Conservation (phyloP, 495 filamentous ascomycete species). For the Aspergillus bertholletiae region DNA sequence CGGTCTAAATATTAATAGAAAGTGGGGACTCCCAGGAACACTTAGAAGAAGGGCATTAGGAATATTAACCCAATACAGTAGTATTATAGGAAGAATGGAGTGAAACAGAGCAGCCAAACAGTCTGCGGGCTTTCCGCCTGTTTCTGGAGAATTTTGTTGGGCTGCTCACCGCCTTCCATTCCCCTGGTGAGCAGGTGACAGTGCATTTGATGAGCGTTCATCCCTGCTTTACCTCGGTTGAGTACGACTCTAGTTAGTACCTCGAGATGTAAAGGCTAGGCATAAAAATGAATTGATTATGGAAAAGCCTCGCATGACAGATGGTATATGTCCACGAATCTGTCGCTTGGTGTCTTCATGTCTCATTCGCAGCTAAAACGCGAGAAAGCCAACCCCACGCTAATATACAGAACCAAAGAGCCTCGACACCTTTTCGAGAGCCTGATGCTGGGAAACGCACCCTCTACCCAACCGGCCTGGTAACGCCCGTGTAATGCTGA, state of each 20-base stretch:
- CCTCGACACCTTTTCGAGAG: constrained; percentile 14
- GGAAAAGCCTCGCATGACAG: constrained; percentile 10
- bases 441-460: constrained; percentile 26
- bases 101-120: neutral
- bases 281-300: constrained; percentile 19
- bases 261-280: neutral
- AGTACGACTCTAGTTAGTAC: neutral
- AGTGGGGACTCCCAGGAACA: neutral
- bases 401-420: constrained; percentile 43
- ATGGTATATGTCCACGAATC: constrained; percentile 24
- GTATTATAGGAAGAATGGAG: neutral
- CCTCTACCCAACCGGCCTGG: constrained; percentile 24
- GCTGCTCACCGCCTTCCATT: constrained; percentile 10
- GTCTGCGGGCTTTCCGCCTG: neutral
- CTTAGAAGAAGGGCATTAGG: neutral
- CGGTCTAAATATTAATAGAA: neutral
- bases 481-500: constrained; percentile 42
- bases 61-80: too few species aligned
- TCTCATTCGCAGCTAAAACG: constrained; percentile 15
- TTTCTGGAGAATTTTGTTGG: constrained; percentile 2
- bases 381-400: constrained; percentile 23
- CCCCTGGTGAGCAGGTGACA: neutral
- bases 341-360: constrained; percentile 11
- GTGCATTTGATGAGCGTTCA: neutral
- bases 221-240: neutral